Evolutionary conservation across 495 filamentous ascomycete species (phyloP).

Genomic region (Copromyces sp.): DNA sequence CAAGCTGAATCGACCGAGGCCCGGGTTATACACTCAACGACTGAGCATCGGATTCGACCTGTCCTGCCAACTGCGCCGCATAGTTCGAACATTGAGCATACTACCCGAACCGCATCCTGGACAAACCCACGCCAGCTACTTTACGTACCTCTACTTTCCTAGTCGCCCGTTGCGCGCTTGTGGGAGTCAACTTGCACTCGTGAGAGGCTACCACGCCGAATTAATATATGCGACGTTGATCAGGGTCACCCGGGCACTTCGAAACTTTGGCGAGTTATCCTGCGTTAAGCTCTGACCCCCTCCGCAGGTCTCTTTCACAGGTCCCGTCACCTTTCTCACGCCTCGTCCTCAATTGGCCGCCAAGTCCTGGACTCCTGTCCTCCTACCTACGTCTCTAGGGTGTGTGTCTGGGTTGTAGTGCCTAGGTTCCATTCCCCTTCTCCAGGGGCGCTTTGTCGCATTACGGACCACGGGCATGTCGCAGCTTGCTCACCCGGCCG

Average conservation of each 20-base stretch:
- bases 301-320: conserved; percentile 3
- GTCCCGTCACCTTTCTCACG: conserved; percentile 1
- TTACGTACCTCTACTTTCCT: not conserved
- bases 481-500: conserved; percentile 33
- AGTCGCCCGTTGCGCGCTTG: conserved; percentile 1
- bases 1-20: no score
- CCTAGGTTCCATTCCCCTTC: not conserved
- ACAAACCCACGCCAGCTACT: not conserved
- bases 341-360: conserved; percentile 15
- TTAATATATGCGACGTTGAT: conserved; percentile 38
- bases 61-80: no score
- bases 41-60: no score
- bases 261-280: conserved; percentile 33
- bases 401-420: not conserved
- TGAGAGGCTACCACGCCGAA: conserved; percentile 9
- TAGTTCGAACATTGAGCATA: no score
- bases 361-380: conserved; percentile 9
- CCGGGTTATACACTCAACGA: no score
- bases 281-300: conserved; percentile 29
- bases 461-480: conserved; percentile 30
- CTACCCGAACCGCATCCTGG: conserved; percentile 1
- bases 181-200: conserved; percentile 1
- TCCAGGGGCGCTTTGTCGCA: conserved; percentile 11
- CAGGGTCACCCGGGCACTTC: conserved; percentile 38
- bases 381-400: not conserved